Evolutionary conservation across 1,139 yeast genomes (phyloP).

Genomic region (Nakaseomyces uthaithaninus): DNA sequence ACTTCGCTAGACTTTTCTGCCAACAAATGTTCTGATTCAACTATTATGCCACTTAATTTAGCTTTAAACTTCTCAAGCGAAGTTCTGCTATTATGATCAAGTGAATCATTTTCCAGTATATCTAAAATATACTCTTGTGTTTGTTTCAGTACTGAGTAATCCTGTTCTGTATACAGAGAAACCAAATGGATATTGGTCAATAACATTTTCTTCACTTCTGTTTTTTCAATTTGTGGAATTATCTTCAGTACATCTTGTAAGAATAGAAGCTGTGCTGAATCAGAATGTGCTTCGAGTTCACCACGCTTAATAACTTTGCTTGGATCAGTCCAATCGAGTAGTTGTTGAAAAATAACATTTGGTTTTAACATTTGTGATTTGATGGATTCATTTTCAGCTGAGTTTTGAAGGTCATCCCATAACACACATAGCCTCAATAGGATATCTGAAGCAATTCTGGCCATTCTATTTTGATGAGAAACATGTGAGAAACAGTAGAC

Average conservation of each 20-base stretch:
- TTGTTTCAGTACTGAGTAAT: constrained; percentile 24
- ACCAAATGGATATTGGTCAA: constrained; percentile 42
- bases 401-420: constrained; percentile 32
- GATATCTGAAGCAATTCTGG: constrained; percentile 59
- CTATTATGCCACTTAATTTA: constrained; percentile 21
- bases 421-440: constrained; percentile 42
- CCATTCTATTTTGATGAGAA: constrained; percentile 62
- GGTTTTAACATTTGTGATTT: constrained; percentile 42
- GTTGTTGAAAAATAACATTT: constrained; percentile 59
- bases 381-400: constrained; percentile 32
- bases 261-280: constrained; percentile 51
- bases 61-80: constrained; percentile 39
- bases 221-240: constrained; percentile 42
- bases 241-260: constrained; percentile 48
- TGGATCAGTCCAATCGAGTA: constrained; percentile 85
- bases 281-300: constrained; percentile 36
- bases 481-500: constrained; percentile 78
- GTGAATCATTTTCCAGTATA: constrained; percentile 23
- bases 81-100: constrained; percentile 41
- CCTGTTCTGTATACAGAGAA: constrained; percentile 20
- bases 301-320: constrained; percentile 49
- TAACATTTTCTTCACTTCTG: constrained; percentile 49
- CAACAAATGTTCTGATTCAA: constrained; percentile 12
- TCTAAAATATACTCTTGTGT: constrained; percentile 27
- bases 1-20: constrained; percentile 15